Evolutionary conservation across 2,329 filamentous ascomycete species (phyloP).

Genomic region (Venturiaceae sp.): DNA sequence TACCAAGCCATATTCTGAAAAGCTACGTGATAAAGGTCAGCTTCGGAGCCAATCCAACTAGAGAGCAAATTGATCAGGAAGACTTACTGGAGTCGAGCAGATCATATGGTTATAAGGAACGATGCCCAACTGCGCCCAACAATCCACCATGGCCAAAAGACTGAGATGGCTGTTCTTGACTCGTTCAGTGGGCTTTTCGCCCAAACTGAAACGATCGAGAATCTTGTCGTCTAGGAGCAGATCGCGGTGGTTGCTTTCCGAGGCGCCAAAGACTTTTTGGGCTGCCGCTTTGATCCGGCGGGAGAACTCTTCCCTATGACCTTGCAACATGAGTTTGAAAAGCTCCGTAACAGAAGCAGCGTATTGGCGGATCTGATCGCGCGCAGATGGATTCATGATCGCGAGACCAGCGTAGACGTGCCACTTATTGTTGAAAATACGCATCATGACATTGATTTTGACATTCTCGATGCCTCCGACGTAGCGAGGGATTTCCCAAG

Average conservation of each 20-base stretch:
- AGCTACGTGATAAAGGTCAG: conserved; percentile 37
- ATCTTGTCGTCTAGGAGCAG: conserved; percentile 70
- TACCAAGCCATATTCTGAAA: conserved; percentile 91
- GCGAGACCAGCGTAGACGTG: conserved; percentile 97
- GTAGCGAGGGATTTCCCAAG: conserved; percentile 94
- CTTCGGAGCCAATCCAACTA: not conserved
- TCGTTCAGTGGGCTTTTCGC: conserved; percentile 54
- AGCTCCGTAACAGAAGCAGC: conserved; percentile 85
- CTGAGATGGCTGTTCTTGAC: conserved; percentile 90
- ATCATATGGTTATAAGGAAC: conserved; percentile 99
- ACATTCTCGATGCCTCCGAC: conserved; percentile 97
- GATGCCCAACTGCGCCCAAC: conserved; percentile 89
- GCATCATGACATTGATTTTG: conserved; percentile 95
- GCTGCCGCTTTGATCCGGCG: conserved; percentile 71
- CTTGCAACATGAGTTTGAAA: conserved; percentile 93
- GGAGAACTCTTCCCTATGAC: conserved; percentile 65
- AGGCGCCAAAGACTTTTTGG: conserved; percentile 55
- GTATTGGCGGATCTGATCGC: conserved; percentile 89
- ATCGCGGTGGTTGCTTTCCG: conserved; percentile 45
- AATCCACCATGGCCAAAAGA: conserved; percentile 94
- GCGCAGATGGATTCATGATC: conserved; percentile 89
- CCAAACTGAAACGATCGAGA: conserved; percentile 80
- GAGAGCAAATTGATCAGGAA: not conserved
- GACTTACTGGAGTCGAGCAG: conserved; percentile 75
- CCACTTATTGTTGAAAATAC: conserved; percentile 98